These are phyloP conservation scores for Hygrocybe punicea DNA, from an alignment of 768 basidiomycete species.

Conservation along the genomic window DNA sequence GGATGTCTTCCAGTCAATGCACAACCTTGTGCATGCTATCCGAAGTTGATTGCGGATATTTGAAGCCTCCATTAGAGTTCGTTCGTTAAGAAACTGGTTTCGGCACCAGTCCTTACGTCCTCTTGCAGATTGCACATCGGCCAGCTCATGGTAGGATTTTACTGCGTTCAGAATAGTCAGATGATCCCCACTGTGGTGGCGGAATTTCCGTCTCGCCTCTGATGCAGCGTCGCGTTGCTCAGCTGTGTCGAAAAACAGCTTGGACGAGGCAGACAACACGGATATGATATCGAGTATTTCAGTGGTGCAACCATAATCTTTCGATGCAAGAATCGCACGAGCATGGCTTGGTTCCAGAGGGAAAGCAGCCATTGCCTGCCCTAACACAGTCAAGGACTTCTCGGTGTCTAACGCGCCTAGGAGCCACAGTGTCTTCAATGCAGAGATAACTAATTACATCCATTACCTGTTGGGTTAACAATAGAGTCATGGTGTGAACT, in stretches of 20 bases:
- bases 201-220: constrained; percentile 73
- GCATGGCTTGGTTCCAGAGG: constrained; percentile 88
- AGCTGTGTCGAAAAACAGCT: constrained; percentile 73
- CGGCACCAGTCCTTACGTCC: constrained; percentile 75
- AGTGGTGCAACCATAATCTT: constrained; percentile 62
- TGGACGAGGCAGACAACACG: constrained; percentile 74
- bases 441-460: constrained; percentile 47
- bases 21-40: constrained; percentile 55
- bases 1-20: constrained; percentile 57
- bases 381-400: constrained; percentile 65
- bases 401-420: constrained; percentile 73
- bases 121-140: constrained; percentile 43
- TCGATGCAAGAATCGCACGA: constrained; percentile 75
- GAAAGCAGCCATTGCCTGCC: constrained; percentile 82
- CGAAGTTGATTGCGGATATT: constrained; percentile 80
- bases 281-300: constrained; percentile 86
- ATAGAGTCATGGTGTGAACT: background rate
- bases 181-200: constrained; percentile 86
- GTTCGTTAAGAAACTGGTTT: constrained; percentile 77
- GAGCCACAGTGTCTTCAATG: constrained; percentile 69
- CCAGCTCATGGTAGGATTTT: constrained; percentile 73
- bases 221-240: constrained; percentile 71
- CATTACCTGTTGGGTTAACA: background rate
- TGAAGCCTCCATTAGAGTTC: constrained; percentile 71
- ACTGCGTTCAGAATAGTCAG: constrained; percentile 85